These are phyloP conservation scores for Ceratobasidium sp. DNA, from an alignment of 1,284 basidiomycete species.

Conservation along the genomic window DNA sequence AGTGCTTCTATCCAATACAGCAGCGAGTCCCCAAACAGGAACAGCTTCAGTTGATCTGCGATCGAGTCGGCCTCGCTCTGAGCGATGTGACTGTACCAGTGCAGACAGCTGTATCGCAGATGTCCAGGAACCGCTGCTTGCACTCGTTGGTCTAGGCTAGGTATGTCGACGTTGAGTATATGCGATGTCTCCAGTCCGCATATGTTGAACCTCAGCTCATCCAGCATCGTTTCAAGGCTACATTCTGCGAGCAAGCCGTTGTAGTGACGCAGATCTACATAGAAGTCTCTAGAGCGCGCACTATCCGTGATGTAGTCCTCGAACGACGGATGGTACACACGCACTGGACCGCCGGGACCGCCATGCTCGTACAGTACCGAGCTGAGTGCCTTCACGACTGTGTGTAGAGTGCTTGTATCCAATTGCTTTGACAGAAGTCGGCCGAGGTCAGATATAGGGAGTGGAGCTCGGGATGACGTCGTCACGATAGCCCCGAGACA, in stretches of 20 bases:
- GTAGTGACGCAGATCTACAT: background rate
- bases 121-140: background rate
- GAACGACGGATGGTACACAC: slow-evolving; percentile 43
- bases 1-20: no score
- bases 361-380: slow-evolving; percentile 32
- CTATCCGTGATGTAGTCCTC: slow-evolving; percentile 7
- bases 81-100: slow-evolving; percentile 15
- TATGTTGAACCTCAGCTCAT: slow-evolving; percentile 12
- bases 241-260: background rate
- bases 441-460: background rate
- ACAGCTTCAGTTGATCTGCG: no score
- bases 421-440: background rate
- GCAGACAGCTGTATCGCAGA: slow-evolving; percentile 14
- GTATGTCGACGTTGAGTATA: slow-evolving; percentile 23
- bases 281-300: slow-evolving; percentile 1
- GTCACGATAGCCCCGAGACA: slow-evolving; percentile 3
- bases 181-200: slow-evolving; percentile 13
- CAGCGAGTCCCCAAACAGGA: no score
- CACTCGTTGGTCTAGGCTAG: background rate
- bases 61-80: no score
- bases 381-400: slow-evolving; percentile 1
- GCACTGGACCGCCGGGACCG: slow-evolving; percentile 1
- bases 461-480: background rate
- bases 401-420: background rate
- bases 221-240: slow-evolving; percentile 16